phyloP scores from a whole-genome alignment of 352 stramenopile species.

The Phytophthora pistaciae region DNA sequence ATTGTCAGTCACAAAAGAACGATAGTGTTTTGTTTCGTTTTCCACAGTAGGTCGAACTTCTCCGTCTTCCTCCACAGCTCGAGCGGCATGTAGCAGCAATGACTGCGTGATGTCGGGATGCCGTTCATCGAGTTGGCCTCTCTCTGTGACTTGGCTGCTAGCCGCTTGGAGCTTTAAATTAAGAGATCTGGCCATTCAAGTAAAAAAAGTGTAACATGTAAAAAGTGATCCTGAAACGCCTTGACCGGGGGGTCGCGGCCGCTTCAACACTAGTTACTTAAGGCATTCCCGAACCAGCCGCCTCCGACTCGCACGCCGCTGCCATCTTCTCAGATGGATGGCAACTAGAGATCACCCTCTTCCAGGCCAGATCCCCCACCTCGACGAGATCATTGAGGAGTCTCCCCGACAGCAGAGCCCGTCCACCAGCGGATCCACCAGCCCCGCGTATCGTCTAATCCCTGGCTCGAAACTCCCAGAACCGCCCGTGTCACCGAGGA shows the following conservation, averaged over 20 bases:
- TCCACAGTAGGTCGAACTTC: too few species aligned
- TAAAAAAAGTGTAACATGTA: too few species aligned
- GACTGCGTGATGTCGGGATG: too few species aligned
- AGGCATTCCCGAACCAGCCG: conserved; percentile 10
- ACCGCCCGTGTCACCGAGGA: conserved; percentile 20
- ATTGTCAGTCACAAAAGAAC: too few species aligned
- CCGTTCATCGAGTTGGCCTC: too few species aligned
- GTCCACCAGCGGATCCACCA: conserved; percentile 21
- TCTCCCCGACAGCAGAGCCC: conserved; percentile 20
- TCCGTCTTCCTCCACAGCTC: too few species aligned
- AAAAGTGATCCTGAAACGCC: neutral
- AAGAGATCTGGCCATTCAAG: too few species aligned
- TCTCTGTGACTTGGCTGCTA: too few species aligned
- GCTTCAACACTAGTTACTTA: neutral
- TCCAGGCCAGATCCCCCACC: conserved; percentile 30
- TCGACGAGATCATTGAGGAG: conserved; percentile 32
- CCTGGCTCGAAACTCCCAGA: conserved; percentile 13
- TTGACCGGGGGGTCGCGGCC: neutral
- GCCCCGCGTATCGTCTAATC: conserved; percentile 27
- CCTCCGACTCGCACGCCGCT: conserved; percentile 4
- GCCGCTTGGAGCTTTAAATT: too few species aligned
- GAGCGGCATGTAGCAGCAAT: too few species aligned
- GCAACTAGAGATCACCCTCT: conserved; percentile 37
- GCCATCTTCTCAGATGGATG: conserved; percentile 39
- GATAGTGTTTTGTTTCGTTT: too few species aligned